Conservation (phyloP, 768 basidiomycete genomes). For the Tylopilus sp. region DNA sequence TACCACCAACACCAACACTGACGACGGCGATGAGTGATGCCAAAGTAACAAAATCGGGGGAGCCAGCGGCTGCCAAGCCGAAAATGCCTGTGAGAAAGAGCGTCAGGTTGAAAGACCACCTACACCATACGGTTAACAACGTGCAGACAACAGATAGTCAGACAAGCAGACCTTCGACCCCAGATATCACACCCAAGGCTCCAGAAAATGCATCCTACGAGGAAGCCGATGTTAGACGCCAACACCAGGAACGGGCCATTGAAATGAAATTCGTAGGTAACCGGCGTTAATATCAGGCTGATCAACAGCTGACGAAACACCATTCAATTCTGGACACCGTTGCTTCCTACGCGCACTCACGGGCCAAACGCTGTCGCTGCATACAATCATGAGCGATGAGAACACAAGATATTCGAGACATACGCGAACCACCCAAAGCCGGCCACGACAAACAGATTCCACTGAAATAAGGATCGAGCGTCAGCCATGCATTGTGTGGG, state of each 20-base stretch:
- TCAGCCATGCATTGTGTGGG: neutral
- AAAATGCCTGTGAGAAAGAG: slow-evolving; percentile 53
- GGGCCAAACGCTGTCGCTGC: slow-evolving; percentile 39
- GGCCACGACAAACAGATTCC: slow-evolving; percentile 37
- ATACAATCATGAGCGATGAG: neutral
- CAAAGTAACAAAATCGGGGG: slow-evolving; percentile 45
- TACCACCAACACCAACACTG: slow-evolving; percentile 48
- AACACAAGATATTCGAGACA: slow-evolving; percentile 5
- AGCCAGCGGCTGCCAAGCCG: slow-evolving; percentile 47
- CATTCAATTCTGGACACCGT: neutral
- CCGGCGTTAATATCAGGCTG: slow-evolving; percentile 46
- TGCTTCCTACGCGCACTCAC: slow-evolving; percentile 21
- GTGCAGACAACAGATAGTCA: neutral
- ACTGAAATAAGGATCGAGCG: slow-evolving; percentile 16
- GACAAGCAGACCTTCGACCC: slow-evolving; percentile 40
- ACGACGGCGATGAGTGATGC: slow-evolving; percentile 45
- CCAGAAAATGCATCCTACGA: slow-evolving; percentile 50
- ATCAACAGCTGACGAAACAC: slow-evolving; percentile 32
- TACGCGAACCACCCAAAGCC: slow-evolving; percentile 44
- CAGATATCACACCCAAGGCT: slow-evolving; percentile 49
- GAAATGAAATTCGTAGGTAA: slow-evolving; percentile 47
- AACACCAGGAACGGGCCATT: slow-evolving; percentile 47
- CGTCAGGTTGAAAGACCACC: slow-evolving; percentile 54
- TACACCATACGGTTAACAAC: slow-evolving; percentile 4
- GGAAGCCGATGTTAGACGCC: slow-evolving; percentile 50